Evolutionary conservation across 345 rosid genomes (phyloP).

Genomic region (Noccaea caerulescens): DNA sequence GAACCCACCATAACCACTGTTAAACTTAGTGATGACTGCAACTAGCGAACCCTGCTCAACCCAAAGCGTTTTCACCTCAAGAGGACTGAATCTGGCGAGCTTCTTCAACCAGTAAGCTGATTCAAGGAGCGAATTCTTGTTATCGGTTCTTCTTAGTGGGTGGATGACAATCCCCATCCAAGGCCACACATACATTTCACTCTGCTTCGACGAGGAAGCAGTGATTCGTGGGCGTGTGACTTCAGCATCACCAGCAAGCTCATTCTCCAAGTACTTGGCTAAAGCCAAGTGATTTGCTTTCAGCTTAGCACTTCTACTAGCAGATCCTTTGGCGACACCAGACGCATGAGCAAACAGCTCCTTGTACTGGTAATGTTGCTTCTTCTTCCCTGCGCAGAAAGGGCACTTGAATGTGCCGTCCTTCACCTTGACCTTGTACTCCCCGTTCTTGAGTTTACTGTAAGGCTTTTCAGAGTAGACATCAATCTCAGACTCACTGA

Average conservation of each 20-base stretch:
- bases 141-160: slow-evolving; percentile 41
- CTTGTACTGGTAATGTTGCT: slow-evolving; percentile 75
- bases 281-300: slow-evolving; percentile 83
- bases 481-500: slow-evolving; percentile 79
- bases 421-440: slow-evolving; percentile 63
- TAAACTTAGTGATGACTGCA: slow-evolving; percentile 58
- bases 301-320: slow-evolving; percentile 68
- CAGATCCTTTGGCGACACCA: slow-evolving; percentile 81
- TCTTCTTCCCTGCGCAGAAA: slow-evolving; percentile 88
- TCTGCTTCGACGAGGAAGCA: slow-evolving; percentile 17
- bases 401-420: slow-evolving; percentile 74
- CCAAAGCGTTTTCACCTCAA: slow-evolving; percentile 55
- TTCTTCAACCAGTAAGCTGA: slow-evolving; percentile 59
- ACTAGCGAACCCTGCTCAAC: slow-evolving; percentile 46
- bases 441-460: slow-evolving; percentile 51
- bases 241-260: slow-evolving; percentile 61
- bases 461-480: slow-evolving; percentile 66
- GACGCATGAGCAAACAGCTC: slow-evolving; percentile 86
- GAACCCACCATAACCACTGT: slow-evolving; percentile 64
- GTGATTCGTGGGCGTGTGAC: slow-evolving; percentile 16
- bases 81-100: slow-evolving; percentile 60
- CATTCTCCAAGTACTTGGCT: slow-evolving; percentile 63
- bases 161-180: slow-evolving; percentile 77
- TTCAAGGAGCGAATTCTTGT: slow-evolving; percentile 41
- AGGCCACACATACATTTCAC: slow-evolving; percentile 72